Evolutionary conservation across 768 basidiomycete genomes (phyloP).

Genomic region (Boletus rufocinnamomeus): DNA sequence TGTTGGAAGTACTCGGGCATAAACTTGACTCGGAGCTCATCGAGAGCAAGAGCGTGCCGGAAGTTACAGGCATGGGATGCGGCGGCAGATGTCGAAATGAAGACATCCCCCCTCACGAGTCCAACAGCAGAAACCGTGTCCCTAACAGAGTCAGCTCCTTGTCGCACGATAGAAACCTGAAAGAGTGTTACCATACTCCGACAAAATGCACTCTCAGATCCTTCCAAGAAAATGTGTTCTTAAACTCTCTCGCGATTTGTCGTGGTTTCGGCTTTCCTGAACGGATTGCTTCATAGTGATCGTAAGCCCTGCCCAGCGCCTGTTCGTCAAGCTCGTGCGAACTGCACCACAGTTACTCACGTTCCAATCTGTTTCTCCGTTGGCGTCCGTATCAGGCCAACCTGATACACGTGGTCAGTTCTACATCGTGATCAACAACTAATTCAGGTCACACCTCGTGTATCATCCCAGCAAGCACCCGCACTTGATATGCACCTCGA

Average conservation of each 20-base stretch:
- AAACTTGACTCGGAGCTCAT: slow-evolving; percentile 60
- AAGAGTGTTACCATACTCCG: slow-evolving; percentile 34
- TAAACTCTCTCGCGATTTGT: slow-evolving; percentile 38
- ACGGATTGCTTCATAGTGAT: slow-evolving; percentile 20
- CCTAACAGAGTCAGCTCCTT: not conserved
- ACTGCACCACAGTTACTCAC: slow-evolving; percentile 4
- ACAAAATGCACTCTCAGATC: slow-evolving; percentile 50
- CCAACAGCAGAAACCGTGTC: not conserved
- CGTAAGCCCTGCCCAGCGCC: slow-evolving; percentile 14
- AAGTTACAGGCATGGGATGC: not conserved
- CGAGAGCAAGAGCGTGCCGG: slow-evolving; percentile 43
- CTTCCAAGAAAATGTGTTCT: slow-evolving; percentile 46
- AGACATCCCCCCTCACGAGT: not conserved
- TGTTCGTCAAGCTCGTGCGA: not conserved
- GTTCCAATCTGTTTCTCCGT: slow-evolving; percentile 34
- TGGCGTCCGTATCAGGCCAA: slow-evolving; percentile 5
- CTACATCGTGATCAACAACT: not conserved
- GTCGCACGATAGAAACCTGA: not conserved
- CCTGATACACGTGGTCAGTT: not conserved
- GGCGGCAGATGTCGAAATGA: not conserved
- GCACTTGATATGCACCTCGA: not conserved
- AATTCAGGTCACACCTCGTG: not conserved
- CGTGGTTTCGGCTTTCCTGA: slow-evolving; percentile 21
- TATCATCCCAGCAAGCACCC: not conserved
- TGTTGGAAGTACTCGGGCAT: slow-evolving; percentile 43